These are phyloP conservation scores for Lasiodiplodia sp. DNA, from an alignment of 2,329 filamentous ascomycete species.

Conservation along the genomic window DNA sequence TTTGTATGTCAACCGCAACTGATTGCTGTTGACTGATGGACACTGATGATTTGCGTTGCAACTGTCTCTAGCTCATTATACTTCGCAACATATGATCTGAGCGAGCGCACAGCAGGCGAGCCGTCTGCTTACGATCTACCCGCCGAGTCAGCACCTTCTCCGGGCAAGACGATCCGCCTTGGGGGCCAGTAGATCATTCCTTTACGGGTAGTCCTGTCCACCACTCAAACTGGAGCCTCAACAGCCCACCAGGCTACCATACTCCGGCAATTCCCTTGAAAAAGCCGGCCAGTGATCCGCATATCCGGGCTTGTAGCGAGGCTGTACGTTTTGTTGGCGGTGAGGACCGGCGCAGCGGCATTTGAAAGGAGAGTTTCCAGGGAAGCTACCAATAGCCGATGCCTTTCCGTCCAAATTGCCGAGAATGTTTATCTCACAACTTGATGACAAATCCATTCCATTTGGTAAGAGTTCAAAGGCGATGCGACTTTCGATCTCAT, in stretches of 20 bases:
- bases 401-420: background rate
- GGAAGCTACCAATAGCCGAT: background rate
- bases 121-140: constrained; percentile 18
- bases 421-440: background rate
- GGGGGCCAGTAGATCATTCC: constrained; percentile 18
- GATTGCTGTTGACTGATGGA: background rate
- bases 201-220: background rate
- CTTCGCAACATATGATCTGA: background rate
- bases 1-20: background rate
- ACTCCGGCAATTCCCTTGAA: background rate
- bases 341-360: background rate
- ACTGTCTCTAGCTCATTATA: background rate
- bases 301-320: background rate
- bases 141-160: constrained; percentile 15
- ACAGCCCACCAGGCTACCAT: constrained; percentile 1
- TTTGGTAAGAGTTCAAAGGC: background rate
- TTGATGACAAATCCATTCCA: background rate
- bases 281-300: background rate
- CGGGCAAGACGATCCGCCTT: constrained; percentile 17
- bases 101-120: background rate
- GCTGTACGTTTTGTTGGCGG: background rate
- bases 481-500: background rate
- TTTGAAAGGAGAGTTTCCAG: background rate
- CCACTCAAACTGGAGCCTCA: background rate
- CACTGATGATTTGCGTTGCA: background rate